Percentiles rank a stretch among this genome's conserved stretches.
Evolutionary conservation across 768 basidiomycete species (phyloP).

Genomic region (Mycena belliarum): DNA sequence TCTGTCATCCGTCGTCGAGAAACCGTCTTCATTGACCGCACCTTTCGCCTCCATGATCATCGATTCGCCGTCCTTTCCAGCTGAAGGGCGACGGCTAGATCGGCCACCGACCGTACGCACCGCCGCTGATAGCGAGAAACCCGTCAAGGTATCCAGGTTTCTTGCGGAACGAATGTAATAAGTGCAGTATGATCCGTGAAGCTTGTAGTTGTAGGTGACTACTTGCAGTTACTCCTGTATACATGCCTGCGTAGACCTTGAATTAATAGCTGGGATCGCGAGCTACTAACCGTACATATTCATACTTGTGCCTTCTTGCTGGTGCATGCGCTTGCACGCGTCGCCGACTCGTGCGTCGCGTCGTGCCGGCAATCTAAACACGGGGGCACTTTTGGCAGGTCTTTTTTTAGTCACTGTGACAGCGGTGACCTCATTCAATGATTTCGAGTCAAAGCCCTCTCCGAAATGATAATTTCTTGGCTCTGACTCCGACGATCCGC

Average conservation of each 20-base stretch:
- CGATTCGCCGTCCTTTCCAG: slow-evolving; percentile 44
- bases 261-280: no score
- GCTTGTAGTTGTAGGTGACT: no score
- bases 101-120: slow-evolving; percentile 19
- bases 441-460: neutral
- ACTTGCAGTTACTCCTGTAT: no score
- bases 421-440: neutral
- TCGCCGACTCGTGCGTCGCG: no score
- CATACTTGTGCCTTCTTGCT: no score
- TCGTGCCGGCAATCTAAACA: no score
- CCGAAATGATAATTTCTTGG: neutral
- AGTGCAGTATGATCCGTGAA: no score
- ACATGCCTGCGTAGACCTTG: no score
- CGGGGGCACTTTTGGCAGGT: no score
- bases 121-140: slow-evolving; percentile 14
- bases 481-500: neutral
- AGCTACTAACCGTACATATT: no score
- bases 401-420: no score
- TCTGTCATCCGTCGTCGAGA: slow-evolving; percentile 19
- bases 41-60: slow-evolving; percentile 32
- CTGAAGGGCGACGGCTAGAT: slow-evolving; percentile 19
- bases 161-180: slow-evolving; percentile 15
- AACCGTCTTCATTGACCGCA: neutral
- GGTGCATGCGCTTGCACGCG: no score
- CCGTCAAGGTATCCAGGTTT: slow-evolving; percentile 21